phyloP scores from a whole-genome alignment of 106 monocot species.

The Dendrobium nobile region DNA sequence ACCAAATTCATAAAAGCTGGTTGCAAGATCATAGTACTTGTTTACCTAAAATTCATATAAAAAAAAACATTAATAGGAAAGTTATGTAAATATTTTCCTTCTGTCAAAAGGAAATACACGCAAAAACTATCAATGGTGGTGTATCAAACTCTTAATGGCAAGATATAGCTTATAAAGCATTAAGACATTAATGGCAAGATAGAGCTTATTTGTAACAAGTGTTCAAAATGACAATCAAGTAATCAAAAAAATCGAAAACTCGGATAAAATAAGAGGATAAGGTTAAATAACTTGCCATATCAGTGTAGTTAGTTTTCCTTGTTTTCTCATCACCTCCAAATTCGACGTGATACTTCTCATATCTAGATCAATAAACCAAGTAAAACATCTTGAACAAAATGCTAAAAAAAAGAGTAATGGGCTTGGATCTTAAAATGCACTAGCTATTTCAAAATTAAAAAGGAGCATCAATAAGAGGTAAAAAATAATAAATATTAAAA shows the following conservation, averaged over 20 bases:
- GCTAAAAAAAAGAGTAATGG: not conserved
- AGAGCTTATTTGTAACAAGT: not conserved
- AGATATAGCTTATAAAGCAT: no score
- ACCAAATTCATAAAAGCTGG: slow-evolving; percentile 79
- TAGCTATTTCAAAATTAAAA: not conserved
- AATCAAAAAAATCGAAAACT: not conserved
- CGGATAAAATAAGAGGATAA: not conserved
- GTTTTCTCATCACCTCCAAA: slow-evolving; percentile 64
- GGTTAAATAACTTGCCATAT: slow-evolving; percentile 40
- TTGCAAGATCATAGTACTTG: slow-evolving; percentile 76
- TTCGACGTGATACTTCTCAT: slow-evolving; percentile 71
- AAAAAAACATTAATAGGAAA: not conserved
- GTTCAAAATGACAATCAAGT: not conserved
- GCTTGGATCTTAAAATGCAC: not conserved
- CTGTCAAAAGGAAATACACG: not conserved
- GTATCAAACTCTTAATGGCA: not conserved
- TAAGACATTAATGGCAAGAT: no score
- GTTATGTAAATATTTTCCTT: not conserved
- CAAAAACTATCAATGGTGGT: not conserved
- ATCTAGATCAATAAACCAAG: slow-evolving; percentile 25
- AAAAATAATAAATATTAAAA: not conserved
- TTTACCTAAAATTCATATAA: slow-evolving; percentile 42
- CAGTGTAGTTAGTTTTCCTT: slow-evolving; percentile 59
- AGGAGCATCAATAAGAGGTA: not conserved
- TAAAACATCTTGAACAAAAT: not conserved